Evolutionary conservation across 1,284 basidiomycete species (phyloP).

Genomic region (Papiliotrema terrestris): DNA sequence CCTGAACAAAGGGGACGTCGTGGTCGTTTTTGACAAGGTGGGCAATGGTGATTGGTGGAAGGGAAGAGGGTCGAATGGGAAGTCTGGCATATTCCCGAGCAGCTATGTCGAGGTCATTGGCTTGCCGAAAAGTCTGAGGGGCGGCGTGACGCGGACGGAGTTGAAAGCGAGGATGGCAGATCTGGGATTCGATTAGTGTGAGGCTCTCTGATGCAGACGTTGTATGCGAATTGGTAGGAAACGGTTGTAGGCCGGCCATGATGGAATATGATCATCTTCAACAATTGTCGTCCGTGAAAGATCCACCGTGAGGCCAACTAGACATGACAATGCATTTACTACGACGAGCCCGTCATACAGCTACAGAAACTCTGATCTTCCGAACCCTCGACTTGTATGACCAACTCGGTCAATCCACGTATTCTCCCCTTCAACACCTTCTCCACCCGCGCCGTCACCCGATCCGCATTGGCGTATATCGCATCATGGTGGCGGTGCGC

Average conservation of each 20-base stretch:
- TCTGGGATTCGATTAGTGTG: slow-evolving; percentile 2
- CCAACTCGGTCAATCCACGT: slow-evolving; percentile 75
- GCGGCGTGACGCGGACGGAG: slow-evolving; percentile 27
- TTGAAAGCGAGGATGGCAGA: slow-evolving; percentile 29
- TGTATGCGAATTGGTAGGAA: too few relatives aligned
- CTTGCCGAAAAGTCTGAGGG: slow-evolving; percentile 32
- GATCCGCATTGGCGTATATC: slow-evolving; percentile 62
- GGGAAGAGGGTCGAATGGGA: slow-evolving; percentile 27
- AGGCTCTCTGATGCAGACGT: background rate
- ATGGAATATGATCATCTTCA: too few relatives aligned
- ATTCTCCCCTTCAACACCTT: slow-evolving; percentile 66
- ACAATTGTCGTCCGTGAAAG: too few relatives aligned
- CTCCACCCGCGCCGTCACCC: slow-evolving; percentile 71
- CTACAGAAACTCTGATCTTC: slow-evolving; percentile 38
- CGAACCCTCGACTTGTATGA: slow-evolving; percentile 68
- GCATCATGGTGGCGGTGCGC: slow-evolving; percentile 21
- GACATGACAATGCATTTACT: background rate
- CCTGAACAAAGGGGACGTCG: slow-evolving; percentile 78
- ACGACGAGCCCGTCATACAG: slow-evolving; percentile 56
- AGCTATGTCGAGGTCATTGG: slow-evolving; percentile 58
- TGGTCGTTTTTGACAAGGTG: slow-evolving; percentile 63
- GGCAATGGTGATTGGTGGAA: slow-evolving; percentile 64
- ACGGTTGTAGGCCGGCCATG: too few relatives aligned
- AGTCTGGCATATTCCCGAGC: slow-evolving; percentile 57
- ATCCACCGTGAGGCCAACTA: too few relatives aligned